phyloP scores from a whole-genome alignment of 306 rosid species.

The Glycine soja region DNA sequence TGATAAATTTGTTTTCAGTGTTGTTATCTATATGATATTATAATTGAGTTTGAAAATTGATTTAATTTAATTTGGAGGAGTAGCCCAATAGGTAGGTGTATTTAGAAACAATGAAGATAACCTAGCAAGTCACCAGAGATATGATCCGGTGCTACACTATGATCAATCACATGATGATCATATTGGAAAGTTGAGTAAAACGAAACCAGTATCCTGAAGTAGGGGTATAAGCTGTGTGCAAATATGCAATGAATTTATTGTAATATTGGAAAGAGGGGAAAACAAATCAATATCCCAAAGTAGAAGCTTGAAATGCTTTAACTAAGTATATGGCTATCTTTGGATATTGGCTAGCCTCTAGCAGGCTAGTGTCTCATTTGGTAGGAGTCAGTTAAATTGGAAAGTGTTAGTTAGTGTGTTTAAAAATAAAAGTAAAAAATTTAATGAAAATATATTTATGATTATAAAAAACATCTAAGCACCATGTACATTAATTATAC shows the following conservation, averaged over 20 bases:
- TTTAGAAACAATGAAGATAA: not conserved
- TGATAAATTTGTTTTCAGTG: not conserved
- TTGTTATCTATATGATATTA: not conserved
- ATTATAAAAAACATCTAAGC: not conserved
- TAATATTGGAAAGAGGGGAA: not conserved
- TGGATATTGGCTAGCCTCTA: conserved; percentile 1
- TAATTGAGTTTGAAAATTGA: not conserved
- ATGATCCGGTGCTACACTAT: not conserved
- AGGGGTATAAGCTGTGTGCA: not conserved
- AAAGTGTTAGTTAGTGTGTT: not conserved
- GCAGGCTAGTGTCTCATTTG: conserved; percentile 5
- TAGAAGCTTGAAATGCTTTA: conserved; percentile 16
- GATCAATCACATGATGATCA: not conserved
- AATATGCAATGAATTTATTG: not conserved
- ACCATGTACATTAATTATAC: too few relatives aligned
- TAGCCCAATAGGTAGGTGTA: not conserved
- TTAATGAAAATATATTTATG: not conserved
- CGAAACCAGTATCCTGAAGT: not conserved
- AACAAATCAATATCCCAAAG: conserved; percentile 13
- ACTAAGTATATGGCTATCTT: conserved; percentile 15
- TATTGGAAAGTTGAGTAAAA: not conserved
- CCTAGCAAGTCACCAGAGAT: not conserved
- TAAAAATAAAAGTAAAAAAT: not conserved
- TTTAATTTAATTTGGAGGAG: not conserved
- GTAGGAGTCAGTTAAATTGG: conserved; percentile 13